These are phyloP conservation scores for Dictyostelium brefeldianum DNA, from an alignment of 78 protist species.

Conservation along the genomic window DNA sequence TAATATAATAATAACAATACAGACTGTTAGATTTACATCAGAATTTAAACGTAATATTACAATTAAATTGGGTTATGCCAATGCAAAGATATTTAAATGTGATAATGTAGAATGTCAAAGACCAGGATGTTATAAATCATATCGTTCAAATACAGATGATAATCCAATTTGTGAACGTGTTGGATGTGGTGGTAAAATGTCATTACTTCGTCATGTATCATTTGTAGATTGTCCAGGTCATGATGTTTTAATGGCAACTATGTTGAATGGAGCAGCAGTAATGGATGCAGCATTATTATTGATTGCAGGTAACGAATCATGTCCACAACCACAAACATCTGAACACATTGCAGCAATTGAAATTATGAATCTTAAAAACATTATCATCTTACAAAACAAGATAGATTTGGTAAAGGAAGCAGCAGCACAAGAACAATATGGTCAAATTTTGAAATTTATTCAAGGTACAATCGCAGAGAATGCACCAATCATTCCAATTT, in stretches of 20 bases:
- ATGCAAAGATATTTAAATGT: conserved; percentile 98
- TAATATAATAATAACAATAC: background rate
- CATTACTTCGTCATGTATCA: conserved; percentile 92
- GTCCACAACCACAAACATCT: conserved; percentile 99
- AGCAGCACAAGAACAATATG: conserved; percentile 92
- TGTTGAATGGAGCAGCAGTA: conserved; percentile 99
- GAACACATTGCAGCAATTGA: conserved; percentile 99
- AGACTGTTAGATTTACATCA: conserved; percentile 97
- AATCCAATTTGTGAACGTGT: conserved; percentile 80
- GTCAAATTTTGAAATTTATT: conserved; percentile 95
- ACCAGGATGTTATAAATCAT: conserved; percentile 95
- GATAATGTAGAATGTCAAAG: conserved; percentile 92
- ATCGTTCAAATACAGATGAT: conserved; percentile 85
- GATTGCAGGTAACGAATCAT: conserved; percentile 99
- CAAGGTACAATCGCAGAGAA: conserved; percentile 97
- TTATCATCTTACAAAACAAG: conserved; percentile 99
- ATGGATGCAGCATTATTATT: conserved; percentile 99
- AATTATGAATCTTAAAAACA: conserved; percentile 97
- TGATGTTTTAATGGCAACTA: conserved; percentile 99
- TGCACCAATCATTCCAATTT: conserved; percentile 99
- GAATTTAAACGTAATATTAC: conserved; percentile 99
- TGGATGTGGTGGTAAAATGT: conserved; percentile 91
- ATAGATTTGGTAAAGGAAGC: conserved; percentile 98
- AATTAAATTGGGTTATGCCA: conserved; percentile 99
- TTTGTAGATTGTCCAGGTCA: conserved; percentile 97